phyloP scores from a whole-genome alignment of 768 basidiomycete species.

The Stropharia rugosoannulata region DNA sequence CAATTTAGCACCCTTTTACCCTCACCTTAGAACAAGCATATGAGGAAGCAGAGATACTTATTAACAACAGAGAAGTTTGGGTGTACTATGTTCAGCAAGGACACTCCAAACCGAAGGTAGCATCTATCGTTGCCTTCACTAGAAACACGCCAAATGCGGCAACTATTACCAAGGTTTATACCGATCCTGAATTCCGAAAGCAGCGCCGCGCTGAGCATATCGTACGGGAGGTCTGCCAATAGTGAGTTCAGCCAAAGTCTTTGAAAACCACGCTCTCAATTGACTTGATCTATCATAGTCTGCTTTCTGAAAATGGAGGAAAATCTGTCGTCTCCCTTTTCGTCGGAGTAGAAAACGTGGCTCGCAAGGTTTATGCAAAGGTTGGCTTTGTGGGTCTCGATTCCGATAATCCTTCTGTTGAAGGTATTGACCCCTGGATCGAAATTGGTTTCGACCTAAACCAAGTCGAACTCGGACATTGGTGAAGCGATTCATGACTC shows the following conservation, averaged over 20 bases:
- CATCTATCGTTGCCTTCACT: conserved; percentile 69
- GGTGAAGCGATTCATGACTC: conserved; percentile 39
- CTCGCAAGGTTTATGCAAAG: conserved; percentile 50
- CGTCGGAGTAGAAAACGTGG: conserved; percentile 61
- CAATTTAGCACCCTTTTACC: conserved; percentile 51
- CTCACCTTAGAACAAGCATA: conserved; percentile 41
- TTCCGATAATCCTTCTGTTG: conserved; percentile 21
- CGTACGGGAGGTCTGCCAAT: conserved; percentile 52
- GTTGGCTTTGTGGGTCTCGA: conserved; percentile 67
- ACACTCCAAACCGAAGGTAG: conserved; percentile 34
- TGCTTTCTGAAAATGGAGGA: neutral
- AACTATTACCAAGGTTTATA: conserved; percentile 74
- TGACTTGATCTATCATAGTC: neutral
- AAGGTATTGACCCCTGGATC: conserved; percentile 51
- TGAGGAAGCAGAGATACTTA: conserved; percentile 50
- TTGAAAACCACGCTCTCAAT: no score
- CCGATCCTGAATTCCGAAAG: conserved; percentile 49
- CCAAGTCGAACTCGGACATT: conserved; percentile 57
- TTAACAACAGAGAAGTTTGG: conserved; percentile 53
- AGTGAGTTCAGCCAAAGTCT: conserved; percentile 34
- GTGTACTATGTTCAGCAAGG: conserved; percentile 39
- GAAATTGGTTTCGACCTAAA: conserved; percentile 61
- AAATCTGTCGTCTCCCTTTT: conserved; percentile 51
- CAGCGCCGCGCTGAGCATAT: conserved; percentile 62
- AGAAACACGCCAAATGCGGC: conserved; percentile 56